These are phyloP conservation scores for Beta vulgaris DNA, from an alignment of 148 eudicot genomes.

Conservation along the genomic window DNA sequence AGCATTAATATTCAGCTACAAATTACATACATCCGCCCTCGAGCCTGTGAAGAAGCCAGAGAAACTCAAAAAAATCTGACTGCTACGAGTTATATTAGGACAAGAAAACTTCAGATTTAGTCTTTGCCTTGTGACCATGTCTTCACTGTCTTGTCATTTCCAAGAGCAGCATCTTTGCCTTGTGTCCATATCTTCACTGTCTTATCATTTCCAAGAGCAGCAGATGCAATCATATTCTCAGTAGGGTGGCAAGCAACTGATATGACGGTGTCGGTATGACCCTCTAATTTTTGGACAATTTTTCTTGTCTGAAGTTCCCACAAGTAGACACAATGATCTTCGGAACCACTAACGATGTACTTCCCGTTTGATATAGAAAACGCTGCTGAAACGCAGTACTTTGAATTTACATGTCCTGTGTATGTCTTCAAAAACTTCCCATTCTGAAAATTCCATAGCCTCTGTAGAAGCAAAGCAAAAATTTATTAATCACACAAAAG, in stretches of 20 bases:
- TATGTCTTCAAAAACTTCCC: conserved; percentile 93
- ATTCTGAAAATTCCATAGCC: conserved; percentile 85
- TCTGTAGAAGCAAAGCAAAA: conserved; percentile 42
- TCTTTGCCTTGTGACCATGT: conserved; percentile 74
- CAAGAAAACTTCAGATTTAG: conserved; percentile 14
- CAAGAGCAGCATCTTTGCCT: conserved; percentile 64
- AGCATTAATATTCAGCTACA: conserved; percentile 24
- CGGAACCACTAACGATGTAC: conserved; percentile 91
- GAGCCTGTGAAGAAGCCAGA: neutral
- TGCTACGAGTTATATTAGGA: neutral
- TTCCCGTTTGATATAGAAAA: conserved; percentile 87
- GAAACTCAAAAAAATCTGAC: neutral
- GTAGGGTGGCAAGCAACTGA: conserved; percentile 88
- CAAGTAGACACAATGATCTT: conserved; percentile 77
- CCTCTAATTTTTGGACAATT: conserved; percentile 85
- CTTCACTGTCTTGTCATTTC: conserved; percentile 72
- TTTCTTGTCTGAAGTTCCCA: conserved; percentile 95
- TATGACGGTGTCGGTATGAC: conserved; percentile 84
- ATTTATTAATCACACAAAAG: neutral
- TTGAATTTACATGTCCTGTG: conserved; percentile 78
- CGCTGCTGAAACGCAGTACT: conserved; percentile 78
- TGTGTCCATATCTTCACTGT: conserved; percentile 86
- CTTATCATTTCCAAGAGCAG: conserved; percentile 74
- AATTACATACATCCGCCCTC: conserved; percentile 16
- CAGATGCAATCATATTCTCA: conserved; percentile 86